These are phyloP conservation scores for Arabidopsis lyrata DNA, from an alignment of 441 rosid genomes.

Conservation along the genomic window DNA sequence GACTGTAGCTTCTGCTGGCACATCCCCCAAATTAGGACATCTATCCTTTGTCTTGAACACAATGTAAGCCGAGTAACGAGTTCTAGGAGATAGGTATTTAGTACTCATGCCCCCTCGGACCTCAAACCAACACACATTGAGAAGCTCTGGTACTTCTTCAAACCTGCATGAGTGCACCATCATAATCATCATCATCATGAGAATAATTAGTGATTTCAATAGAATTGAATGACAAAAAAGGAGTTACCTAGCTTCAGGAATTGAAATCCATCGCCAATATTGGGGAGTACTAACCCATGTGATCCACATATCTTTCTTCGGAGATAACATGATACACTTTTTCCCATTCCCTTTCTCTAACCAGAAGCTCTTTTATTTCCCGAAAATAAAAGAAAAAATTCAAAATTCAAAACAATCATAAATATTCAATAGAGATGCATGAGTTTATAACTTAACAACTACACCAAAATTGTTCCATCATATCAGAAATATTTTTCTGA, in stretches of 20 bases:
- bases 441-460: background rate
- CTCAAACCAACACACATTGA: slow-evolving; percentile 48
- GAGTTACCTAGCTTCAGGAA: slow-evolving; percentile 50
- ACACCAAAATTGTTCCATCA: background rate
- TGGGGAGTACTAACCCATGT: slow-evolving; percentile 58
- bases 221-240: background rate
- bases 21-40: slow-evolving; percentile 27
- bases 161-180: slow-evolving; percentile 47
- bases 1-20: slow-evolving; percentile 14
- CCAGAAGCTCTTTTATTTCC: slow-evolving; percentile 55
- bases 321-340: slow-evolving; percentile 49
- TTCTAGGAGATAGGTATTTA: slow-evolving; percentile 34
- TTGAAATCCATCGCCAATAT: slow-evolving; percentile 56
- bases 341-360: slow-evolving; percentile 47
- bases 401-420: background rate
- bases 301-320: slow-evolving; percentile 54
- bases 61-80: slow-evolving; percentile 51
- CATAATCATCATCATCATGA: slow-evolving; percentile 9
- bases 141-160: slow-evolving; percentile 48
- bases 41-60: slow-evolving; percentile 33
- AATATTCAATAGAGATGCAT: slow-evolving; percentile 7
- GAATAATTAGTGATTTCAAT: background rate
- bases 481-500: background rate
- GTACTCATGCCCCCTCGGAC: slow-evolving; percentile 40
- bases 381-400: background rate